Percentiles rank a stretch among this genome's conserved stretches.
Evolutionary conservation across 1,139 yeast species (phyloP).

Genomic region (Scheffersomyces lignicola): DNA sequence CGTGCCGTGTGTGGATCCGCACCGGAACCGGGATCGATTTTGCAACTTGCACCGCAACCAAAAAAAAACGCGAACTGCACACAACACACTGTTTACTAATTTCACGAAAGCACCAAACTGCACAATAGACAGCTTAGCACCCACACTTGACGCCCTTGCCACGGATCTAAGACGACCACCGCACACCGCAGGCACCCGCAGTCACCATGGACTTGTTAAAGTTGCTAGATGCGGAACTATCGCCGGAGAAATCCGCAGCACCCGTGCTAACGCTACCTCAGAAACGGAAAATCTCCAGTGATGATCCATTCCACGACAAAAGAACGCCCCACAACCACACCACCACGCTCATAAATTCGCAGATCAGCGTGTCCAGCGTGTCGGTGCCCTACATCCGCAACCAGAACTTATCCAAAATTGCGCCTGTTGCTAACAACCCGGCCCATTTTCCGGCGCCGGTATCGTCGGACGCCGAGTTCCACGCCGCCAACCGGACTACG

Average conservation of each 20-base stretch:
- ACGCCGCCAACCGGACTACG: constrained; percentile 2
- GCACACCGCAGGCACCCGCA: constrained; percentile 3
- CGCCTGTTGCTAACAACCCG: too few relatives aligned
- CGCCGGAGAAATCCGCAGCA: constrained; percentile 14
- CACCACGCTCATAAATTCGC: background rate
- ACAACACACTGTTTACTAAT: background rate
- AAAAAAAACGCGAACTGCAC: constrained; percentile 1
- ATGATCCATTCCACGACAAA: constrained; percentile 33
- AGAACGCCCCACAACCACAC: constrained; percentile 1
- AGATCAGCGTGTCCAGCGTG: constrained; percentile 2
- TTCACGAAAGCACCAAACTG: background rate
- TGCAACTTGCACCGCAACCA: too few relatives aligned
- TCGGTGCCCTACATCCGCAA: too few relatives aligned
- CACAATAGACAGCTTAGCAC: background rate
- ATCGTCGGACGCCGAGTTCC: background rate
- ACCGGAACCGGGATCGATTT: too few relatives aligned
- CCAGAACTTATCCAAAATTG: too few relatives aligned
- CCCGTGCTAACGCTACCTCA: constrained; percentile 11
- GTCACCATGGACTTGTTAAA: constrained; percentile 11
- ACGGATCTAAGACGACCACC: too few relatives aligned
- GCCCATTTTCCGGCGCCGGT: too few relatives aligned
- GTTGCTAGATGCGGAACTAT: constrained; percentile 18
- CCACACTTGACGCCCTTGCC: background rate
- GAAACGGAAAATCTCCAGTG: constrained; percentile 18
- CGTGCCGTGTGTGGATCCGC: too few relatives aligned